phyloP scores from a whole-genome alignment of 768 basidiomycete species.

The Dendrothele bispora region DNA sequence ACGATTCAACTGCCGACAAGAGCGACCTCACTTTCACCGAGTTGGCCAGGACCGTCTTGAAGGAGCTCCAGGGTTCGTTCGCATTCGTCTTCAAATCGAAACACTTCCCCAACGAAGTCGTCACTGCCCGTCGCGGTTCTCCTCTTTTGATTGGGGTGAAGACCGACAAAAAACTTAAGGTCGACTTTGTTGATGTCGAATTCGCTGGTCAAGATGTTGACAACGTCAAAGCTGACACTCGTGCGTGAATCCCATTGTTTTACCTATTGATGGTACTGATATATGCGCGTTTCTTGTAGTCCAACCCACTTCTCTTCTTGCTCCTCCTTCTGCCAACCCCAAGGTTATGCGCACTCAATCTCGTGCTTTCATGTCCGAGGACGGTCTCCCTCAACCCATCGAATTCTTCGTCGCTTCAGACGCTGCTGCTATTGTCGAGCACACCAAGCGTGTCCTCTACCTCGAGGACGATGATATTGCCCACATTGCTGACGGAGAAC shows the following conservation, averaged over 20 bases:
- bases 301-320: slow-evolving; percentile 60
- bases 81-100: slow-evolving; percentile 98
- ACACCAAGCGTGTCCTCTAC: slow-evolving; percentile 98
- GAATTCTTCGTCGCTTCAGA: slow-evolving; percentile 99
- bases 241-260: slow-evolving; percentile 30
- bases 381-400: slow-evolving; percentile 97
- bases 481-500: slow-evolving; percentile 93
- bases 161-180: slow-evolving; percentile 99
- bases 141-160: slow-evolving; percentile 97
- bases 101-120: slow-evolving; percentile 95
- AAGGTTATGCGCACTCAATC: slow-evolving; percentile 94
- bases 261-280: neutral
- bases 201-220: slow-evolving; percentile 72
- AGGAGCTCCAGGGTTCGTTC: slow-evolving; percentile 98
- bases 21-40: slow-evolving; percentile 84
- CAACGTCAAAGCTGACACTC: slow-evolving; percentile 36
- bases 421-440: slow-evolving; percentile 93
- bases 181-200: slow-evolving; percentile 99
- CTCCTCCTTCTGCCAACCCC: slow-evolving; percentile 60
- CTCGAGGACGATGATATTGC: slow-evolving; percentile 99
- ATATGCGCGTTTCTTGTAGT: slow-evolving; percentile 25
- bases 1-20: slow-evolving; percentile 88
- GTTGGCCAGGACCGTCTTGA: slow-evolving; percentile 92
- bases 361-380: slow-evolving; percentile 97
- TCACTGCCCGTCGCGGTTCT: slow-evolving; percentile 95